These are phyloP conservation scores for Colletotrichum tropicicola DNA, from an alignment of 2,329 filamentous ascomycete species.

Conservation along the genomic window DNA sequence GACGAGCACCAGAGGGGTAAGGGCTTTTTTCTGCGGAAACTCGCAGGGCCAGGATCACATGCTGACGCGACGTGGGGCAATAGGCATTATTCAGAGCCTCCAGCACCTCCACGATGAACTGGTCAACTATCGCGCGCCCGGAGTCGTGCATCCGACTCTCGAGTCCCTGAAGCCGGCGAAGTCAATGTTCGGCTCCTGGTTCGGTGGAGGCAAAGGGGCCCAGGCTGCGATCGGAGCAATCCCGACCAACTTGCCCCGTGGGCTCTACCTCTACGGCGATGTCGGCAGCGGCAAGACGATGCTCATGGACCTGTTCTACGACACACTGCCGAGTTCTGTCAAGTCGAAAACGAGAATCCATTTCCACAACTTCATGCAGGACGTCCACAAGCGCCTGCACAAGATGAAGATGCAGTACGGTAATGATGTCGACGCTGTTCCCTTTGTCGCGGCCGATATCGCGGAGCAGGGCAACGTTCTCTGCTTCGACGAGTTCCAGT, in stretches of 20 bases:
- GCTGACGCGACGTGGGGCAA: conserved; percentile 1
- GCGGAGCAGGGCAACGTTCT: conserved; percentile 85
- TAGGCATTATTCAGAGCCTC: conserved; percentile 87
- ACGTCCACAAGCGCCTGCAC: conserved; percentile 91
- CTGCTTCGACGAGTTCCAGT: conserved; percentile 99
- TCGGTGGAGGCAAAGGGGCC: conserved; percentile 57
- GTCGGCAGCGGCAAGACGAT: conserved; percentile 99
- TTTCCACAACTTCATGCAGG: conserved; percentile 99
- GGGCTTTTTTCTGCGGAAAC: too few relatives aligned
- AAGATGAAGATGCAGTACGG: conserved; percentile 89
- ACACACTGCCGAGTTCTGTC: conserved; percentile 85
- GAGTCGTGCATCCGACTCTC: conserved; percentile 79
- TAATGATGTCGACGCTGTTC: conserved; percentile 88
- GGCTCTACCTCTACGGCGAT: conserved; percentile 94
- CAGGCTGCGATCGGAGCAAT: conserved; percentile 59
- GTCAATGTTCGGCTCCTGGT: conserved; percentile 68
- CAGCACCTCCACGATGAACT: conserved; percentile 91
- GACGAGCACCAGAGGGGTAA: conserved; percentile 91
- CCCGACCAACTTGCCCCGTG: conserved; percentile 80
- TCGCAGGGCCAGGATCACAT: conserved; percentile 1
- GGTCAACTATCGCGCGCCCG: conserved; percentile 74
- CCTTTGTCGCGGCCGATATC: conserved; percentile 94
- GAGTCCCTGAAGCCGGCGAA: conserved; percentile 69
- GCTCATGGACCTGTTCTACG: conserved; percentile 99
- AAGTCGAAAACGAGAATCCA: conserved; percentile 90